phyloP scores from a whole-genome alignment of 1,284 basidiomycete genomes.

The Heterobasidion occidentale region DNA sequence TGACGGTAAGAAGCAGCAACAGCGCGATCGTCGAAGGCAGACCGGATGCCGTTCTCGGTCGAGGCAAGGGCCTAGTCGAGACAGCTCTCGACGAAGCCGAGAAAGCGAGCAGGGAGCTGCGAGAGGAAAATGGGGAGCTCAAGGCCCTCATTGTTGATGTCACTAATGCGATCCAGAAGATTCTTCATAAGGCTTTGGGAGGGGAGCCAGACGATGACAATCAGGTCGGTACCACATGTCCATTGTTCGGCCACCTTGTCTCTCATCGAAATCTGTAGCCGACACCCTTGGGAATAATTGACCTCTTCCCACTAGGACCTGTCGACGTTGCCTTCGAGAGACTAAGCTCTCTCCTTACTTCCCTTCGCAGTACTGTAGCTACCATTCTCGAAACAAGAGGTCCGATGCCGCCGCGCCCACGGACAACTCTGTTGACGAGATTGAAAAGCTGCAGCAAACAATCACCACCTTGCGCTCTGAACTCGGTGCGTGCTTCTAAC shows the following conservation, averaged over 20 bases:
- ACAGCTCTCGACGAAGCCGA: conserved; percentile 71
- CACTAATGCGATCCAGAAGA: conserved; percentile 61
- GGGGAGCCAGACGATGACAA: conserved; percentile 9
- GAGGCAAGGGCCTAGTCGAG: conserved; percentile 55
- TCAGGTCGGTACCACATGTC: conserved; percentile 2
- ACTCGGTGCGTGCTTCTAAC: conserved; percentile 35
- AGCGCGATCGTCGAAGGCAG: conserved; percentile 39
- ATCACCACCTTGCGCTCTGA: conserved; percentile 45
- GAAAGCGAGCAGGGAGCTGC: conserved; percentile 52
- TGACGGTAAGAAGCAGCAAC: conserved; percentile 45
- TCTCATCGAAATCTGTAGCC: conserved; percentile 26
- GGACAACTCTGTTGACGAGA: conserved; percentile 23
- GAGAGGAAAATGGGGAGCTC: conserved; percentile 66
- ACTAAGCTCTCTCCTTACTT: conserved; percentile 37
- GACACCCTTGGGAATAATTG: conserved; percentile 33
- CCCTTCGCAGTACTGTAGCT: conserved; percentile 29
- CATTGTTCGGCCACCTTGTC: not conserved
- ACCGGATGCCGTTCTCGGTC: conserved; percentile 33
- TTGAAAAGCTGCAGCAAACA: conserved; percentile 36
- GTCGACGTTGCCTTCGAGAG: conserved; percentile 44
- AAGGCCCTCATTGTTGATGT: conserved; percentile 60
- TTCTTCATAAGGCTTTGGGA: conserved; percentile 29
- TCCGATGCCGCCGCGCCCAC: not conserved
- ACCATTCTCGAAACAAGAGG: conserved; percentile 8
- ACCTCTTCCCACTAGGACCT: conserved; percentile 55